phyloP scores from a whole-genome alignment of 805 yeast species.

The Teunomyces aglyptinius region DNA sequence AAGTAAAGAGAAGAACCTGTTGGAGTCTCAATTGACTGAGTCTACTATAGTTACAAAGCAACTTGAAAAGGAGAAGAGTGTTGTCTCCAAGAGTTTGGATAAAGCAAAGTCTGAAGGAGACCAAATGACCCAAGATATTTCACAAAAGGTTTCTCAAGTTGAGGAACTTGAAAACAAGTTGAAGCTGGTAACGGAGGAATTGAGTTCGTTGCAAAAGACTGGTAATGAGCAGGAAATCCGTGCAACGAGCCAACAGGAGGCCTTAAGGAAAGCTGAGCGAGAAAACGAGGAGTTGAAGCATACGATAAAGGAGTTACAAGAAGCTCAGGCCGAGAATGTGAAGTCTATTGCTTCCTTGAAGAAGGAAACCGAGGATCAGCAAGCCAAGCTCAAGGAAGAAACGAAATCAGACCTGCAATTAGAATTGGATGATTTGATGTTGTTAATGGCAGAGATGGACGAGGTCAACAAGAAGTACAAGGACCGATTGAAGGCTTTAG shows the following conservation, averaged over 20 bases:
- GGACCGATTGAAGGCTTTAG: constrained; percentile 46
- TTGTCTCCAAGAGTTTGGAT: not conserved
- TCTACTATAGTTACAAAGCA: constrained; percentile 1
- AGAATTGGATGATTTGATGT: constrained; percentile 72
- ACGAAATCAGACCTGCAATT: constrained; percentile 40
- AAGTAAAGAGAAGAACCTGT: not conserved
- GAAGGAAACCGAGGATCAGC: constrained; percentile 2
- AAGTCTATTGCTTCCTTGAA: constrained; percentile 9
- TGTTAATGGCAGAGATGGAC: constrained; percentile 74
- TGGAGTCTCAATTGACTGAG: constrained; percentile 5
- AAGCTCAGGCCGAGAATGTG: not conserved
- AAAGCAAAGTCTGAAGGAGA: not conserved
- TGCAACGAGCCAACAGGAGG: not conserved
- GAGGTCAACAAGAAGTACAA: constrained; percentile 62
- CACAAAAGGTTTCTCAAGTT: not conserved
- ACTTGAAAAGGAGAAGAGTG: constrained; percentile 4
- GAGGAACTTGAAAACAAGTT: not conserved
- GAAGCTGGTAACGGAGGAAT: not conserved
- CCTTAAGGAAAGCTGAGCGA: not conserved
- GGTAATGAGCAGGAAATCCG: not conserved
- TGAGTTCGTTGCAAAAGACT: not conserved
- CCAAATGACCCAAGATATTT: not conserved
- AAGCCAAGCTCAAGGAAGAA: constrained; percentile 5
- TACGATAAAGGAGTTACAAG: constrained; percentile 1
- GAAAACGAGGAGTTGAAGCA: not conserved